Base-by-base conservation (phyloP, 1,284 basidiomycete species). In the Irpex rosettiformis region DNA sequence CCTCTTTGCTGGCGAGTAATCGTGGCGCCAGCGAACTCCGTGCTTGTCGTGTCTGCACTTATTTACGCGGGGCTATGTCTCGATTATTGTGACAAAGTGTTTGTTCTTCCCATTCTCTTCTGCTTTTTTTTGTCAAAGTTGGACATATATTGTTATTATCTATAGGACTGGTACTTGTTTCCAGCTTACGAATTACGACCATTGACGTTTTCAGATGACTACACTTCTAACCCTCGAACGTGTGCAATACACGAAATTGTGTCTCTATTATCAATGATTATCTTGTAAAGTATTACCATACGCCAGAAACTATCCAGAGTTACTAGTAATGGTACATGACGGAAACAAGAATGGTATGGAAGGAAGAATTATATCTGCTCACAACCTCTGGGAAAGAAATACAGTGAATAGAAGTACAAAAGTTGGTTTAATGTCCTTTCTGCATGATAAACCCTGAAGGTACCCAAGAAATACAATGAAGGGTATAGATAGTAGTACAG, bases 1-100 rank as follows among this genome's bases (percentile, higher is more conserved):
- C 13, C 67, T 94, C 61, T 94, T 95, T 70, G 88, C 89, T 29
- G 90, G 93, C 62, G 92, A 94, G 76, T 94, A 84, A 66, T 10
- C 43, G 18, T 18, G 43, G 27, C n/a, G 49, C 25, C 56, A 61
- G 49, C 45, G 16, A 29, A 43, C 21, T 11, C 25, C 27, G 47
- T 33, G 21, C 54, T 30, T 18, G 18, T 37, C n/a, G 25, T 16
- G 8, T 37, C 7, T 37, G 33, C 33, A 37, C 7, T 16, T 6
- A 24, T 47, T 22, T 22, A 51, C 48, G n/a, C 48, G n/a, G 27
- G 48, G 33, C 33, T 0, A 40, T 1, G 33, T 16, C 33, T 40
- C 33, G 3, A n/a, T n/a, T n/a, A 0, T n/a, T 16, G n/a, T n/a
- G n/a, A 40, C 13, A 11, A 40, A 40, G 33, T n/a, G 11, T 13